Conservation (phyloP, 495 filamentous ascomycete genomes). For the Aspergillus hancockii region DNA sequence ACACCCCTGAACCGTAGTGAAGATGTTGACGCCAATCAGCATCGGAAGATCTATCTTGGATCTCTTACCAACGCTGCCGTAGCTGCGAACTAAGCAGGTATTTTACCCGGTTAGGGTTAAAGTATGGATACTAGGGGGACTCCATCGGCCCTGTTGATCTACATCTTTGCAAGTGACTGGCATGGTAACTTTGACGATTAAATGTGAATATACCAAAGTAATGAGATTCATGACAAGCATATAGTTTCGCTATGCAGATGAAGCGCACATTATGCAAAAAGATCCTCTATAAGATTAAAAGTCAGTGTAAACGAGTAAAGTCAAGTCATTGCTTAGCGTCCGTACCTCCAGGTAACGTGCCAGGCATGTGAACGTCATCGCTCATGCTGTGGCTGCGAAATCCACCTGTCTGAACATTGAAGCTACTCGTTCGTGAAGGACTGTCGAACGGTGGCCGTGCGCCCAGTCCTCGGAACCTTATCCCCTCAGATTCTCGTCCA, state of each 20-base stretch:
- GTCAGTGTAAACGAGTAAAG: conserved; percentile 1
- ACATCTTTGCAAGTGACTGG: background rate
- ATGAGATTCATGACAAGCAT: conserved; percentile 18
- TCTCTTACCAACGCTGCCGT: conserved; percentile 27
- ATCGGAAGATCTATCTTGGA: conserved; percentile 73
- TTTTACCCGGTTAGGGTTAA: background rate
- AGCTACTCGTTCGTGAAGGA: conserved; percentile 40
- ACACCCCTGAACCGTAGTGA: conserved; percentile 82
- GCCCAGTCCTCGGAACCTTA: conserved; percentile 37
- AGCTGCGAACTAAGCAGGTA: conserved; percentile 26
- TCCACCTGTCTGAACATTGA: conserved; percentile 39
- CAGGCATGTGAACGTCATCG: conserved; percentile 39
- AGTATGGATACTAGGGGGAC: background rate
- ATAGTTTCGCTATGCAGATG: conserved; percentile 1
- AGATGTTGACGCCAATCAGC: conserved; percentile 76
- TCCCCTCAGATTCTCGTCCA: conserved; percentile 31
- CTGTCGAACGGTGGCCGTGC: conserved; percentile 35
- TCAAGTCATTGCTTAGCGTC: background rate
- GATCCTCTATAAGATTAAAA: background rate
- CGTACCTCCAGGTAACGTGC: conserved; percentile 10
- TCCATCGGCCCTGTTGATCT: background rate
- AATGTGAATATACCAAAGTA: conserved; percentile 18
- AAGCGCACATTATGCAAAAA: background rate
- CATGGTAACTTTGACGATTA: conserved; percentile 4
- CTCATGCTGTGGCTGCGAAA: conserved; percentile 39